A percentile compares a stretch with the other conserved stretches of the same genome.
Evolutionary conservation across 2,329 filamentous ascomycete species (phyloP).

Genomic region (Fusarium sp.): DNA sequence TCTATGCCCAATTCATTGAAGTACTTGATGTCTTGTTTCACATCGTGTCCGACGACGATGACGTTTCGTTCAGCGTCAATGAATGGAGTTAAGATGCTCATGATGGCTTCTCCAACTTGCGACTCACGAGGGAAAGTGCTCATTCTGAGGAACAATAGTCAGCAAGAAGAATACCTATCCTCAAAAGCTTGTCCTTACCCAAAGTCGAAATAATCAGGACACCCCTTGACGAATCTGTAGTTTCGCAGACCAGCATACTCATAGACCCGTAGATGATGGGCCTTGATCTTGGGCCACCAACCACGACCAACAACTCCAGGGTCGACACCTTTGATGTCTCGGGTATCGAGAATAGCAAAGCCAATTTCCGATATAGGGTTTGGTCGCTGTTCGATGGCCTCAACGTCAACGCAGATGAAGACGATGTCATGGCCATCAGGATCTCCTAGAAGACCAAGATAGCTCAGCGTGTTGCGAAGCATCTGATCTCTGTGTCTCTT

Average conservation of each 20-base stretch:
- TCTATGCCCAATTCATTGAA: slow-evolving; percentile 75
- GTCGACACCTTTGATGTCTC: slow-evolving; percentile 62
- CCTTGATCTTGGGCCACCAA: slow-evolving; percentile 77
- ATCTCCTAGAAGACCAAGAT: slow-evolving; percentile 70
- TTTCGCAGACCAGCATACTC: slow-evolving; percentile 79
- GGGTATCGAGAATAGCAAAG: slow-evolving; percentile 82
- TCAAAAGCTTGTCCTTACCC: slow-evolving; percentile 64
- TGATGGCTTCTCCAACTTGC: slow-evolving; percentile 54
- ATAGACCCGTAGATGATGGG: slow-evolving; percentile 80
- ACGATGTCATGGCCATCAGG: slow-evolving; percentile 56
- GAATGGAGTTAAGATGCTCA: slow-evolving; percentile 54
- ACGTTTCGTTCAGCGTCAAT: slow-evolving; percentile 62
- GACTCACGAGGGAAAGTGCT: slow-evolving; percentile 57
- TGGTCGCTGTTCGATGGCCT: slow-evolving; percentile 79
- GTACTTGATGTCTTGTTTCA: slow-evolving; percentile 75
- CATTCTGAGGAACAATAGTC: slow-evolving; percentile 49
- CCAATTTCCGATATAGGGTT: slow-evolving; percentile 86
- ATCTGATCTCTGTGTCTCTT: slow-evolving; percentile 66
- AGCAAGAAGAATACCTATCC: background rate
- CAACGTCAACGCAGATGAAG: slow-evolving; percentile 85
- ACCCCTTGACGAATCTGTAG: slow-evolving; percentile 75
- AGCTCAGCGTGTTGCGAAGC: slow-evolving; percentile 75
- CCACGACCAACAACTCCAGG: slow-evolving; percentile 72
- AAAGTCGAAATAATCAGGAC: slow-evolving; percentile 81
- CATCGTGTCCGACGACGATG: slow-evolving; percentile 84